phyloP scores from a whole-genome alignment of 441 rosid genomes.

The Theobroma grandiflorum region DNA sequence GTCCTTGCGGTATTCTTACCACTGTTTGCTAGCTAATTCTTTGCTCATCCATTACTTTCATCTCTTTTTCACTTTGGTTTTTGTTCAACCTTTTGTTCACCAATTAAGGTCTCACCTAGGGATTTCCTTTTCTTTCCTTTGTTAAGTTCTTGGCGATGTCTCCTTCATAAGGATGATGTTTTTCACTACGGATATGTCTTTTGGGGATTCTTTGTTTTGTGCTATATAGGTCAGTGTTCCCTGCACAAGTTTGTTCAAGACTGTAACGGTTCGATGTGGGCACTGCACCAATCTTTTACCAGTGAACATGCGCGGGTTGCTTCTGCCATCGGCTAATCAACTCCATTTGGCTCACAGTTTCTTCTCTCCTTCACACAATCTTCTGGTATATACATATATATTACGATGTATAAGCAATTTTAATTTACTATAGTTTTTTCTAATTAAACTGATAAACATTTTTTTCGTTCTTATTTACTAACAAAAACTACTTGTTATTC shows the following conservation, averaged over 20 bases:
- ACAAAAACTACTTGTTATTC: neutral
- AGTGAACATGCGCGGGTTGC: slow-evolving; percentile 52
- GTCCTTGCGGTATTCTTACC: slow-evolving; percentile 53
- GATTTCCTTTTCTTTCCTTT: neutral
- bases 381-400: slow-evolving; percentile 35
- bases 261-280: slow-evolving; percentile 57
- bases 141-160: neutral
- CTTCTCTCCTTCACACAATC: slow-evolving; percentile 48
- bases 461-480: no score
- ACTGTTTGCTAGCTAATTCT: neutral
- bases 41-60: neutral
- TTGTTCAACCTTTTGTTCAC: neutral
- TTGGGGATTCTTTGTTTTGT: neutral
- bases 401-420: slow-evolving; percentile 8
- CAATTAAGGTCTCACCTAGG: slow-evolving; percentile 11
- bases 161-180: neutral
- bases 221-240: slow-evolving; percentile 53
- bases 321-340: slow-evolving; percentile 45
- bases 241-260: slow-evolving; percentile 52
- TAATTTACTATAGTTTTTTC: neutral
- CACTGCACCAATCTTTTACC: slow-evolving; percentile 60
- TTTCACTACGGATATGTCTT: neutral
- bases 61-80: neutral
- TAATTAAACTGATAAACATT: neutral
- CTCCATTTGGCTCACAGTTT: slow-evolving; percentile 48